Evolutionary conservation across 2,329 filamentous ascomycete species (phyloP).

Genomic region (Apiospora kogelbergensis): DNA sequence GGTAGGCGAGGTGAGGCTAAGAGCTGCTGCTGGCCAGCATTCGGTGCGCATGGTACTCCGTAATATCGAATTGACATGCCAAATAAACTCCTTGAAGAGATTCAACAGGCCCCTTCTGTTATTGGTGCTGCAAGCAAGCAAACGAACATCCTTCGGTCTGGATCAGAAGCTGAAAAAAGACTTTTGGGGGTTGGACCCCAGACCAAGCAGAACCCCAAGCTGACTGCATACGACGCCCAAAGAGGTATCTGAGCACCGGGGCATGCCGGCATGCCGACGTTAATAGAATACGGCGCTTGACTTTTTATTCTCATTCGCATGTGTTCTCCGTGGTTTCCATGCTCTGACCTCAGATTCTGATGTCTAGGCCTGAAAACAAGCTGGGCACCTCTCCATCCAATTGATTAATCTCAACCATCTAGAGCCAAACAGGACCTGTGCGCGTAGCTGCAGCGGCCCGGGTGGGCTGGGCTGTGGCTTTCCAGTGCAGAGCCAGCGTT

Average conservation of each 20-base stretch:
- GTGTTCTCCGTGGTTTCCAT: background rate
- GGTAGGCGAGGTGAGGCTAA: conserved; percentile 3
- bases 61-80: background rate
- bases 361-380: background rate
- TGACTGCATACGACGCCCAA: background rate
- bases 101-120: background rate
- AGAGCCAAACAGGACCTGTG: background rate
- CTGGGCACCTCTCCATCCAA: background rate
- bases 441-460: conserved; percentile 1
- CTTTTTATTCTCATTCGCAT: background rate
- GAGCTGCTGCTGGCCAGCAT: background rate
- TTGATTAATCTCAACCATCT: background rate
- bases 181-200: background rate
- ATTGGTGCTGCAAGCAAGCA: background rate
- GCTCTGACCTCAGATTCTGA: background rate
- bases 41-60: background rate
- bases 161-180: background rate
- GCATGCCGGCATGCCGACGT: background rate
- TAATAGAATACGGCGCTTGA: background rate
- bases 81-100: background rate
- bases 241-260: background rate
- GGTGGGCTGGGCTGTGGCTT: background rate
- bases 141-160: background rate
- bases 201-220: background rate
- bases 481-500: background rate